Evolutionary conservation across 176 grass and related monocot genomes (phyloP).

Genomic region (Puya raimondii): DNA sequence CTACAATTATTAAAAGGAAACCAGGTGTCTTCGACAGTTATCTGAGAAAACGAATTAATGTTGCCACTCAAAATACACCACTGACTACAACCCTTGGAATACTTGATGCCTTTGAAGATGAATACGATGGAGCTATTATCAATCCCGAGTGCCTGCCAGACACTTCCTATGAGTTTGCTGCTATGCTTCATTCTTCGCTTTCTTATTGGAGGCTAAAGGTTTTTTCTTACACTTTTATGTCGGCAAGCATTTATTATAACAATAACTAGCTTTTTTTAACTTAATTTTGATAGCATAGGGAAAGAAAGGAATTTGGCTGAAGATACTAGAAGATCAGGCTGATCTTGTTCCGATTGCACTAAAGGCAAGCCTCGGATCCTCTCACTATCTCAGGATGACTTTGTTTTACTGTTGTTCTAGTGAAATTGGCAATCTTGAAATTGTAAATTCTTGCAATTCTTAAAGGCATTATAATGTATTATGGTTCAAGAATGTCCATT

Average conservation of each 20-base stretch:
- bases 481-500: neutral
- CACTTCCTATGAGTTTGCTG: constrained; percentile 42
- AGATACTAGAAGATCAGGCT: constrained; percentile 47
- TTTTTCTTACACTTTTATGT: neutral
- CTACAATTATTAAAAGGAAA: constrained; percentile 12
- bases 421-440: neutral
- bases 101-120: constrained; percentile 55
- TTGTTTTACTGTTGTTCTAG: neutral
- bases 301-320: constrained; percentile 58
- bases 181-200: constrained; percentile 40
- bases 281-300: constrained; percentile 27
- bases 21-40: constrained; percentile 6
- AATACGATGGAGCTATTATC: constrained; percentile 52
- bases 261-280: neutral
- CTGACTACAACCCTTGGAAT: constrained; percentile 28
- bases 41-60: constrained; percentile 22
- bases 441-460: neutral
- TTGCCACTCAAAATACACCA: constrained; percentile 20
- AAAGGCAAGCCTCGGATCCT: constrained; percentile 32
- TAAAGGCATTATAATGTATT: neutral
- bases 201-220: constrained; percentile 49
- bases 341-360: constrained; percentile 48
- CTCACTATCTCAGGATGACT: neutral
- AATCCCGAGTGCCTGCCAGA: constrained; percentile 36
- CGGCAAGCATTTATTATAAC: neutral